Evolutionary conservation across 345 rosid species (phyloP).

Genomic region (Boechera divaricarpa): DNA sequence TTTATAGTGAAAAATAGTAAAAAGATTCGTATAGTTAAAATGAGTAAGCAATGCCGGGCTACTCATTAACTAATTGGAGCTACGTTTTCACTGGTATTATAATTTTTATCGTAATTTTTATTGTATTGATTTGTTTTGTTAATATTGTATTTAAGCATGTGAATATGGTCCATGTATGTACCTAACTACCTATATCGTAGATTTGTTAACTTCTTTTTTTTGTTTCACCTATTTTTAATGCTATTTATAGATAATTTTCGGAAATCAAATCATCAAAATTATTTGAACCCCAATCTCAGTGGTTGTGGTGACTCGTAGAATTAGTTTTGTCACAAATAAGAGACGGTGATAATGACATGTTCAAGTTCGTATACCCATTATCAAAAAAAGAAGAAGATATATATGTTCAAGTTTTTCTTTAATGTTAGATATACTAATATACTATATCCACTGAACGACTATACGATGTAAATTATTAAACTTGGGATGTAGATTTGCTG

Average conservation of each 20-base stretch:
- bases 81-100: slow-evolving; percentile 6
- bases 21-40: background rate
- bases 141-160: background rate
- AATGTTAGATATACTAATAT: background rate
- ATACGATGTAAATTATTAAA: background rate
- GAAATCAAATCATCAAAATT: background rate
- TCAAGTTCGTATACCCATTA: background rate
- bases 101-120: background rate
- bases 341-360: background rate
- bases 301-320: background rate
- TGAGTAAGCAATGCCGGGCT: slow-evolving; percentile 38
- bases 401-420: background rate
- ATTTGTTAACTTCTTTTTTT: background rate
- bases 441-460: background rate
- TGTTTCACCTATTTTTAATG: background rate
- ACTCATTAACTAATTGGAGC: slow-evolving; percentile 33
- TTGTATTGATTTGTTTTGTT: background rate
- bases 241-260: background rate
- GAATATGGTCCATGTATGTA: slow-evolving; percentile 28
- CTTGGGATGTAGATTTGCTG: background rate
- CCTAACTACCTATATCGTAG: slow-evolving; percentile 40
- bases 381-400: background rate
- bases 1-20: slow-evolving; percentile 29
- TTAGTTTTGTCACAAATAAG: background rate
- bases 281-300: background rate